Base-by-base conservation (phyloP, 2,329 filamentous ascomycete genomes). In the Calcarisporium arbuscula region DNA sequence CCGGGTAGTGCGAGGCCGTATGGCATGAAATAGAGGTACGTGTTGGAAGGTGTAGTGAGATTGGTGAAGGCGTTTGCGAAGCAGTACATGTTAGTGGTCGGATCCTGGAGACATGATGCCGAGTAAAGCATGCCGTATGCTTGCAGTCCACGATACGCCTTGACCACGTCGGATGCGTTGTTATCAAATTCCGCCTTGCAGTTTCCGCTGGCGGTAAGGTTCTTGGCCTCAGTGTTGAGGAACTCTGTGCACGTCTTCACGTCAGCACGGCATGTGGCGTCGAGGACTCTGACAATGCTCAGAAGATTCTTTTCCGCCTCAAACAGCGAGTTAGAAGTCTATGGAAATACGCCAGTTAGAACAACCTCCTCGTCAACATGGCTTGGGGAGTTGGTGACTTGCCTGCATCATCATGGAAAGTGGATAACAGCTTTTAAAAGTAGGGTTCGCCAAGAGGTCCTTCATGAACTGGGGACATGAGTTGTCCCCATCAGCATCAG, bases 291-390 rank as follows among this genome's bases (percentile, higher is more conserved):
- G 2, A 87, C 85, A 40, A 90, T 83, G 47, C 73, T 71, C 32
- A 84, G 68, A 22, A 82, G 68, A 5, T 84, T 83, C 52, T 77
- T 81, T 42, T 82, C 72, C 14, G 81, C 80, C 36, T 86, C 67
- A 65, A 96, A 96, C 64, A 95, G 95, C 26, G 78, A 77, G 33
- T 72, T 75, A 8, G 90, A 95, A 42, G 84, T 87, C 79, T 94
- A 28, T 4, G 17, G 22, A 20, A 10, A 56, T 12, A 21, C 22
- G 32, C 57, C 35, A 58, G 46, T 39, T 20, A 16, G 9, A 33
- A 12, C 8, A 25, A 9, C 10, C 22, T 25, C 22, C 3, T 25
- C n/a, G n/a, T n/a, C n/a, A n/a, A n/a, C n/a, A n/a, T n/a, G n/a
- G n/a, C n/a, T n/a, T n/a, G 9, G 11, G 5, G 22, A 5, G 1